Conservation (phyloP, 169 alveolate species). For the Sarcocystis neurona region DNA sequence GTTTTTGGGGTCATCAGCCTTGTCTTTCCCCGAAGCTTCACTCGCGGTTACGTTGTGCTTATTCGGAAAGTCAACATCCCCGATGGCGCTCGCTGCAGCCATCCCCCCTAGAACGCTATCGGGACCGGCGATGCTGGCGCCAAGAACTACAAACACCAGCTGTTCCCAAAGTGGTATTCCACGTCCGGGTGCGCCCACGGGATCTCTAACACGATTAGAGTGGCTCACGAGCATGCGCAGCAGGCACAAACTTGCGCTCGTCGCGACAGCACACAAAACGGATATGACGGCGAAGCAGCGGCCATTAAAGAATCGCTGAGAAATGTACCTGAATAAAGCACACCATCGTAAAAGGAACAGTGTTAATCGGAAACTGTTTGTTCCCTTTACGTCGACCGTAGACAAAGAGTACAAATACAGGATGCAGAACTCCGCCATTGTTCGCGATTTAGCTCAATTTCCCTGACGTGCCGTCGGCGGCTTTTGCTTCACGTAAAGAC, state of each 20-base stretch:
- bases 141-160: conserved; percentile 36
- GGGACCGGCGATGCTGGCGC: conserved; percentile 66
- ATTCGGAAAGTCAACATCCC: too few species aligned
- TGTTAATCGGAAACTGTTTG: too few species aligned
- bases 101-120: conserved; percentile 71
- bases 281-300: conserved; percentile 44
- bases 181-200: conserved; percentile 11
- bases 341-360: too few species aligned
- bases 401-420: too few species aligned
- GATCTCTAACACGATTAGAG: neutral
- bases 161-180: neutral
- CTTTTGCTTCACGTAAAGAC: too few species aligned
- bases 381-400: too few species aligned
- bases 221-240: neutral
- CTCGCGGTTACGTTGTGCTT: too few species aligned
- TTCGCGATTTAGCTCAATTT: too few species aligned
- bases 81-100: conserved; percentile 66
- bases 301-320: conserved; percentile 39
- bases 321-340: conserved; percentile 20
- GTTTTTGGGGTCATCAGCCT: too few species aligned
- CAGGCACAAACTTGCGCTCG: conserved; percentile 2
- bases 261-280: conserved; percentile 41
- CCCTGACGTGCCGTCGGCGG: too few species aligned
- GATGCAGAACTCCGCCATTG: too few species aligned
- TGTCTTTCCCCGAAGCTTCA: too few species aligned